phyloP scores from a whole-genome alignment of 2,329 filamentous ascomycete genomes.

The Botrytis squamosa region DNA sequence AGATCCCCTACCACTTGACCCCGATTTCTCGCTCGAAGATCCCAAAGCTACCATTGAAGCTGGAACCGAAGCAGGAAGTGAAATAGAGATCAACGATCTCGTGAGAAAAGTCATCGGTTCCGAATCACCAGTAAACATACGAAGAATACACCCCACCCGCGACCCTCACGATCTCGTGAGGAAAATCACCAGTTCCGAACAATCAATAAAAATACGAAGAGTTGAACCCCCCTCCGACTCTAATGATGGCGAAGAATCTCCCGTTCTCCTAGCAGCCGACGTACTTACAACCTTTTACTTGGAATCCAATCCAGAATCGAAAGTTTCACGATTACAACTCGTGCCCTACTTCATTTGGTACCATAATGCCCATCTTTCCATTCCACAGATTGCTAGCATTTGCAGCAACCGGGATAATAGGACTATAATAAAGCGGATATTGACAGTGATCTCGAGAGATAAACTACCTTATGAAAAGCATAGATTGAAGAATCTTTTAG shows the following conservation, averaged over 20 bases:
- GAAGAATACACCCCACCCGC: neutral
- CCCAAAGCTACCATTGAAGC: neutral
- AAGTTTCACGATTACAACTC: conserved; percentile 41
- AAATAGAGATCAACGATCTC: neutral
- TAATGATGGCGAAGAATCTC: conserved; percentile 9
- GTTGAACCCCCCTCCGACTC: neutral
- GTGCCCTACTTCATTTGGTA: conserved; percentile 67
- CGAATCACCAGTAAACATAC: neutral
- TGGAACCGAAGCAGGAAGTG: neutral
- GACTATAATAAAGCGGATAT: conserved; percentile 58
- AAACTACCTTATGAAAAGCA: conserved; percentile 49
- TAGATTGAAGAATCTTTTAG: conserved; percentile 48
- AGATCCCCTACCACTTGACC: conserved; percentile 35
- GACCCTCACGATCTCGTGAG: neutral
- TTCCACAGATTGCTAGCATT: conserved; percentile 52
- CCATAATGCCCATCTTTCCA: conserved; percentile 48
- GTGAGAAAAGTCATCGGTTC: neutral
- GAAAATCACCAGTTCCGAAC: neutral
- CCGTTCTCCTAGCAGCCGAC: conserved; percentile 32
- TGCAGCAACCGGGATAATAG: conserved; percentile 54
- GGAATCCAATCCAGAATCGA: conserved; percentile 21
- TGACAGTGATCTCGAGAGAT: conserved; percentile 54
- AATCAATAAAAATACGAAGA: neutral
- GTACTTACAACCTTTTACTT: conserved; percentile 30
- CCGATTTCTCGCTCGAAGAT: conserved; percentile 22